Percentiles rank a stretch among this genome's conserved stretches.
These are phyloP conservation scores for Amoeboradix gromovi DNA, from an alignment of 371 early-diverging fungal species.

Conservation along the genomic window DNA sequence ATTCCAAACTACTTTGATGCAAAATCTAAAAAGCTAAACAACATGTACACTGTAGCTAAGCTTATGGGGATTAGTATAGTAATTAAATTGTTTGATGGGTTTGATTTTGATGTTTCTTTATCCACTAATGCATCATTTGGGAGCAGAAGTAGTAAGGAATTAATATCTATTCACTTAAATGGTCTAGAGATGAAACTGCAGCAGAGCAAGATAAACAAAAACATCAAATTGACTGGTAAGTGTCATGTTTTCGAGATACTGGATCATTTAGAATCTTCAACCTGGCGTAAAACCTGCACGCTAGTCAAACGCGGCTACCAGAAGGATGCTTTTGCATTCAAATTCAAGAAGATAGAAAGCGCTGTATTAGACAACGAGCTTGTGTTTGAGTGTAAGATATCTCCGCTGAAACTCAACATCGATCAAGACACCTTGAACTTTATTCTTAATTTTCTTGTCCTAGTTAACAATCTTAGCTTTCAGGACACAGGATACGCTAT, in stretches of 20 bases:
- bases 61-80: background rate
- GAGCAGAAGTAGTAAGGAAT: background rate
- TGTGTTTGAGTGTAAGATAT: slow-evolving; percentile 13
- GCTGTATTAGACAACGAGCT: background rate
- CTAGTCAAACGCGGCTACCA: background rate
- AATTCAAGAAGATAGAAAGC: background rate
- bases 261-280: background rate
- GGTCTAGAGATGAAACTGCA: background rate
- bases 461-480: slow-evolving; percentile 7
- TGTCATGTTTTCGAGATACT: background rate
- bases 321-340: background rate
- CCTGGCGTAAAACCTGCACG: background rate
- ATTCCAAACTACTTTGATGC: background rate
- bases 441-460: slow-evolving; percentile 35
- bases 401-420: slow-evolving; percentile 55
- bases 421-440: slow-evolving; percentile 78
- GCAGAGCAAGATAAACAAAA: background rate
- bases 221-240: background rate
- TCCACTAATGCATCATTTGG: background rate
- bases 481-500: background rate
- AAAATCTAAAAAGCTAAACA: background rate
- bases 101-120: background rate
- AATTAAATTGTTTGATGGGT: background rate
- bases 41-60: background rate
- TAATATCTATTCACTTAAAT: background rate